A percentile compares a stretch with the other conserved stretches of the same genome.
Evolutionary conservation across 257 asterid species (phyloP).

Genomic region (Solanum acaule): DNA sequence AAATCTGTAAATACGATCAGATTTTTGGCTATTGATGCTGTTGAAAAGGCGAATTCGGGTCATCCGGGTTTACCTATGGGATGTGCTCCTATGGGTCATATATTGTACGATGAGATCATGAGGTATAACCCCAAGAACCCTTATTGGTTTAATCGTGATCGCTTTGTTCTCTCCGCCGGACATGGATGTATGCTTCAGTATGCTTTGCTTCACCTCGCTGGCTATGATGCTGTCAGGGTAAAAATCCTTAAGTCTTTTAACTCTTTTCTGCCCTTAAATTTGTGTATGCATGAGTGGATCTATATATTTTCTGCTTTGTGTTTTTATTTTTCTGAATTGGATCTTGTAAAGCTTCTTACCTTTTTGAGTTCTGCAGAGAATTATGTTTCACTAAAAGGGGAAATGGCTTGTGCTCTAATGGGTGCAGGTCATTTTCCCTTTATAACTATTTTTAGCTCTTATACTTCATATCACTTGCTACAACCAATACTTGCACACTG

Average conservation of each 20-base stretch:
- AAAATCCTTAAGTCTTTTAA: not conserved
- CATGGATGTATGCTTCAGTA: conserved; percentile 94
- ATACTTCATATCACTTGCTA: not conserved
- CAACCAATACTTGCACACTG: not conserved
- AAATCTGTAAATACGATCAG: conserved; percentile 73
- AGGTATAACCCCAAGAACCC: conserved; percentile 81
- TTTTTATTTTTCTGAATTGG: not conserved
- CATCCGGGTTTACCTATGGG: conserved; percentile 97
- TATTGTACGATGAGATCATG: conserved; percentile 80
- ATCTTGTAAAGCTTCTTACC: not conserved
- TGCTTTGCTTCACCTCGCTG: conserved; percentile 87
- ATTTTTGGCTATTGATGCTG: conserved; percentile 77
- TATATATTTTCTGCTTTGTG: not conserved
- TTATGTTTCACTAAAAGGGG: not conserved
- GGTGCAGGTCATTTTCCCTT: not conserved
- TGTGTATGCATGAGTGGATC: not conserved
- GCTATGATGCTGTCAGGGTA: conserved; percentile 73
- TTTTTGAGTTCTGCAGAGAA: not conserved
- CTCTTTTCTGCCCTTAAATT: not conserved
- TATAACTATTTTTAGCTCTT: not conserved
- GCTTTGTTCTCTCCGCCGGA: conserved; percentile 84
- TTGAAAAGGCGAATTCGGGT: conserved; percentile 84
- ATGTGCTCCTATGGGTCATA: conserved; percentile 81
- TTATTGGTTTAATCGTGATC: conserved; percentile 77
- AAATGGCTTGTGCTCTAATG: not conserved